Evolutionary conservation across 2,329 filamentous ascomycete genomes (phyloP).

Genomic region (Lomentospora prolificans): DNA sequence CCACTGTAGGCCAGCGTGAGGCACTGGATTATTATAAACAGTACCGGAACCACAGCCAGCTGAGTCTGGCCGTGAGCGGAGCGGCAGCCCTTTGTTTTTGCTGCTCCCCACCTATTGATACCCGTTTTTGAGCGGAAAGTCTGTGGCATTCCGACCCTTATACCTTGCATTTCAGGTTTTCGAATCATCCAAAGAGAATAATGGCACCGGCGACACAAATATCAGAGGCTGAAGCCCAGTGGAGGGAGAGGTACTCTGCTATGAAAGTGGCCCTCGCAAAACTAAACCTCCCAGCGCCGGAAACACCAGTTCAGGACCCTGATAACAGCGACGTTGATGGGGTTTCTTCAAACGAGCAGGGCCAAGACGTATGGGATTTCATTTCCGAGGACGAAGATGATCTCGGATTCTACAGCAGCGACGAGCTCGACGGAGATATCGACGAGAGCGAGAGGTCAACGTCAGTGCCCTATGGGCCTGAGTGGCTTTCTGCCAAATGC

Average conservation of each 20-base stretch:
- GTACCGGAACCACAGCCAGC: no score
- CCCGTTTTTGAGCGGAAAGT: neutral
- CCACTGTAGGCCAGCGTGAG: no score
- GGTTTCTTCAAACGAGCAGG: constrained; percentile 48
- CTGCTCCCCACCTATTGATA: neutral
- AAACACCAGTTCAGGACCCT: constrained; percentile 35
- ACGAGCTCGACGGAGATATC: constrained; percentile 42
- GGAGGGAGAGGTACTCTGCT: constrained; percentile 73
- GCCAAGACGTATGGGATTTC: constrained; percentile 87
- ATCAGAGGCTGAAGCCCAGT: constrained; percentile 45
- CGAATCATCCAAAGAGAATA: neutral
- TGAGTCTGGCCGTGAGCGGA: no score
- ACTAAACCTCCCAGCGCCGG: constrained; percentile 41
- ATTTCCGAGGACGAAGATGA: constrained; percentile 62
- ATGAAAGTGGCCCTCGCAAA: constrained; percentile 81
- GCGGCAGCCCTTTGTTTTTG: no score
- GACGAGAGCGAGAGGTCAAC: constrained; percentile 19
- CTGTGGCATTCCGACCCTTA: no score
- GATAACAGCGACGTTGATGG: constrained; percentile 55
- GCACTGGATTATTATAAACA: no score
- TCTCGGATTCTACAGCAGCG: constrained; percentile 44
- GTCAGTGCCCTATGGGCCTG: constrained; percentile 37
- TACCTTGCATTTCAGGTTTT: neutral
- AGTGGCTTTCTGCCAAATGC: constrained; percentile 68
- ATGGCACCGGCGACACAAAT: constrained; percentile 43